Base-by-base conservation (phyloP, 768 basidiomycete species). In the Lentinula aciculospora region DNA sequence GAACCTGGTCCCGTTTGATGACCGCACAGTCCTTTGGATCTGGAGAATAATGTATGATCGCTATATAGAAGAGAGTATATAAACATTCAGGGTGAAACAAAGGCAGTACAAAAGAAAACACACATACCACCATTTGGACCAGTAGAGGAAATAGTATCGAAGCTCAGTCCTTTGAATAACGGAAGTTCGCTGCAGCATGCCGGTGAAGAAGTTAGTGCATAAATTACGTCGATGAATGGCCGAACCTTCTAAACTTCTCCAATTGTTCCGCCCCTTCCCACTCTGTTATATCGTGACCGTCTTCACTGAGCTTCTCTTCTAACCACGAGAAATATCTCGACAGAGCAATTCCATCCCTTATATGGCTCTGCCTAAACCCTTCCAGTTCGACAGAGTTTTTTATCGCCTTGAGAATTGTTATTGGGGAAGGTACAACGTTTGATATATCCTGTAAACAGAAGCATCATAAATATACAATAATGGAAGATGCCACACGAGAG, bases 281-380 rank as follows among this genome's bases (percentile, higher is more conserved):
- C 69, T 99, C 96, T 40, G 80, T 86, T 58, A 95, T 49, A 58
- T 75, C 77, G 17, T 73, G 75, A 7, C 28, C n/a, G 0, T 85
- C 90, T 6, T 78, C 72, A 3, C 79, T 69, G 17, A 98, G 74
- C 62, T 87, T 81, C 60, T 94, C 89, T 69, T 98, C 94, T 1
- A 99, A 77, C 97, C 96, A 99, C 0, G 93, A 79, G 64, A 98
- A 98, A 72, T 98, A 99, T 13, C 87, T 81, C 7, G 82, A 84
- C 47, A 98, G 76, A 0, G 95, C 95, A 1, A 80, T 85, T 0
- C 96, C 94, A 69, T 98, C 96, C 9, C 95, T 82, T 31, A 96
- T 84, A 66, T 99, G 93, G 53, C 80, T 81, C 65, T 88, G 84
- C 15, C 94, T 80, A 79, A 98, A 98, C 0, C 96, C 96, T 66